Conservation (phyloP, 1,284 basidiomycete genomes). For the Pseudozyma tsukubaensis region DNA sequence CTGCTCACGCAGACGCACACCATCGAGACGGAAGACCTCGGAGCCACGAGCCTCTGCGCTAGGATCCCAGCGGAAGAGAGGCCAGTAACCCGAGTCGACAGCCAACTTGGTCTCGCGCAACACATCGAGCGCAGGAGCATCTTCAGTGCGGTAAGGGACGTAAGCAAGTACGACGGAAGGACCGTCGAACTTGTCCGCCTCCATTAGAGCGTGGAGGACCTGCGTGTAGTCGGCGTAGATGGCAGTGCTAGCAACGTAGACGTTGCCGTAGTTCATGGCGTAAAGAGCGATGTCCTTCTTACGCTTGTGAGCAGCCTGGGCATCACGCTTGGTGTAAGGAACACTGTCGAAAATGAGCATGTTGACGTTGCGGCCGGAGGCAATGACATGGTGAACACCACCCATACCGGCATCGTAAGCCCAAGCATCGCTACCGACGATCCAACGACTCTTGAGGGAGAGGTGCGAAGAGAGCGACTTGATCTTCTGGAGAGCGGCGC, state of each 20-base stretch:
- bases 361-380: slow-evolving; percentile 91
- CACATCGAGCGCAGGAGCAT: slow-evolving; percentile 82
- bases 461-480: slow-evolving; percentile 55
- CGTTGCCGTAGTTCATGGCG: slow-evolving; percentile 97
- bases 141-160: slow-evolving; percentile 82
- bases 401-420: slow-evolving; percentile 96
- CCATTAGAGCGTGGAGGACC: slow-evolving; percentile 89
- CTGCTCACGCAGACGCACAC: slow-evolving; percentile 92
- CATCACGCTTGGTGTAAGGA: slow-evolving; percentile 80
- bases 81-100: slow-evolving; percentile 97
- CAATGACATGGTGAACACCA: slow-evolving; percentile 91
- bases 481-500: slow-evolving; percentile 50
- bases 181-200: slow-evolving; percentile 89
- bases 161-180: slow-evolving; percentile 94
- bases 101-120: slow-evolving; percentile 97
- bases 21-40: slow-evolving; percentile 88
- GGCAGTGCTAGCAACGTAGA: slow-evolving; percentile 94
- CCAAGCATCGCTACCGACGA: slow-evolving; percentile 97
- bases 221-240: slow-evolving; percentile 96
- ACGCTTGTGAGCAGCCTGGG: slow-evolving; percentile 64
- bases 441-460: slow-evolving; percentile 77
- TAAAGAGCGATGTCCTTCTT: slow-evolving; percentile 73
- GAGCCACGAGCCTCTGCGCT: slow-evolving; percentile 79
- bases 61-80: slow-evolving; percentile 97
- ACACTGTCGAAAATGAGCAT: slow-evolving; percentile 93